Evolutionary conservation across 2,329 filamentous ascomycete species (phyloP), one percentile per base, ranked within the genome.

Genomic region (Blastomyces gilchristii): DNA sequence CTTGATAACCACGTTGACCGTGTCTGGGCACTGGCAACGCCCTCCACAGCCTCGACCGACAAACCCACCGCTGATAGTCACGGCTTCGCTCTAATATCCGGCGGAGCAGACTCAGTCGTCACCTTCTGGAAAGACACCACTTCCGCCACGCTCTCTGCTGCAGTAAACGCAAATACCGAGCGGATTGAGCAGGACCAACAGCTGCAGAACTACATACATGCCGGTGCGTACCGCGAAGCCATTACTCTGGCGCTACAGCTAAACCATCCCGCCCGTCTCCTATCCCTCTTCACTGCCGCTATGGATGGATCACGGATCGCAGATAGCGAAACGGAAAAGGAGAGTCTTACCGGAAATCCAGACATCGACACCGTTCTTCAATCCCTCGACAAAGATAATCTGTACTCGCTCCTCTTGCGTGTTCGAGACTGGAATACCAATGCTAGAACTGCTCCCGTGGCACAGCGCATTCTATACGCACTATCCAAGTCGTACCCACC

Each of bases 361-460:
- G 76, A 78, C 52, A 93, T 97, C 9, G 94, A 97, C 69, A 83
- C 91, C 60, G 92, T 96, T 0, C 80, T 99, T 0, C 84, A 82
- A n/a, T 84, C 79, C 14, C 81, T 99, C 6, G 88, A 87, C 4
- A 87, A 94, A 68, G 88, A 93, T 68, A 93, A 97, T 73, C 83
- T 99, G 16, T 95, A 90, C 76, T 81, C 85, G 7, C 82, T 99
- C 16, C 82, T 99, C 0, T 80, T 93, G 47, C 83, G 94, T 64
- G 77, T 97, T 54, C 84, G 95, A 56, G 94, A 99, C 77, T 99
- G 94, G 94, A 99, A 99, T 73, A 96, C 94, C 4, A 97, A 97
- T 69, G 91, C 91, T 0, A 84, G 90, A 65, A 96, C 91, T 3
- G 87, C 91, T 0, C 83, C 87, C 5, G 86, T 97, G 0, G 89